Percentiles rank a stretch among this genome's conserved stretches.
Conservation (phyloP, 225 moss, liverwort and hornwort genomes). For the Physcomitrellopsis africana region DNA sequence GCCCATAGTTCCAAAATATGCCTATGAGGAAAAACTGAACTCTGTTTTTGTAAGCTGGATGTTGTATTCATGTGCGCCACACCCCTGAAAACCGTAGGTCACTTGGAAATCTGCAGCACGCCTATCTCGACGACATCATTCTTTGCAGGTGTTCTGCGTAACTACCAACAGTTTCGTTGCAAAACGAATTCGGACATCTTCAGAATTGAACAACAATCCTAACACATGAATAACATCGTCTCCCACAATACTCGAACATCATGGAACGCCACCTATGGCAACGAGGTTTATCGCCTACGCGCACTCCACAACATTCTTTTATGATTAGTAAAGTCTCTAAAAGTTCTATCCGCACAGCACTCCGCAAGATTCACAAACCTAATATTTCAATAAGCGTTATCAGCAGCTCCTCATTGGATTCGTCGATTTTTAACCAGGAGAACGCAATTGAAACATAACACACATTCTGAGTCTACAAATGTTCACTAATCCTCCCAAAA, state of each 20-base stretch:
- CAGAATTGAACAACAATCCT: slow-evolving; percentile 1
- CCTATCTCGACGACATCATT: slow-evolving; percentile 10
- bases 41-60: slow-evolving; percentile 11
- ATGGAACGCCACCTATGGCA: slow-evolving; percentile 14
- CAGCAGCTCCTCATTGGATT: background rate
- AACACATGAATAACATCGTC: slow-evolving; percentile 13
- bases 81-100: background rate
- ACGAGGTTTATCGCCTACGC: background rate
- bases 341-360: slow-evolving; percentile 4
- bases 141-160: slow-evolving; percentile 10
- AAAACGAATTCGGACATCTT: background rate
- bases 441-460: background rate
- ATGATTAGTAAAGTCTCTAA: slow-evolving; percentile 8
- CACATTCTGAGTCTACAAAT: background rate
- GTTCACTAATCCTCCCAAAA: background rate
- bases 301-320: slow-evolving; percentile 13
- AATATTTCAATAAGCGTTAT: background rate
- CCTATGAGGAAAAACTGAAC: slow-evolving; percentile 5
- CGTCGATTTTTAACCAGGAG: slow-evolving; percentile 8
- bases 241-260: slow-evolving; percentile 20
- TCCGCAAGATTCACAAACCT: background rate
- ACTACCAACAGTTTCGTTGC: slow-evolving; percentile 16
- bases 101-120: background rate
- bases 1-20: slow-evolving; percentile 40
- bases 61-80: slow-evolving; percentile 24